Percentiles rank a stretch among this genome's conserved stretches.
These are phyloP conservation scores for Coemansia javaensis DNA, from an alignment of 192 early-diverging fungal genomes.

Conservation along the genomic window DNA sequence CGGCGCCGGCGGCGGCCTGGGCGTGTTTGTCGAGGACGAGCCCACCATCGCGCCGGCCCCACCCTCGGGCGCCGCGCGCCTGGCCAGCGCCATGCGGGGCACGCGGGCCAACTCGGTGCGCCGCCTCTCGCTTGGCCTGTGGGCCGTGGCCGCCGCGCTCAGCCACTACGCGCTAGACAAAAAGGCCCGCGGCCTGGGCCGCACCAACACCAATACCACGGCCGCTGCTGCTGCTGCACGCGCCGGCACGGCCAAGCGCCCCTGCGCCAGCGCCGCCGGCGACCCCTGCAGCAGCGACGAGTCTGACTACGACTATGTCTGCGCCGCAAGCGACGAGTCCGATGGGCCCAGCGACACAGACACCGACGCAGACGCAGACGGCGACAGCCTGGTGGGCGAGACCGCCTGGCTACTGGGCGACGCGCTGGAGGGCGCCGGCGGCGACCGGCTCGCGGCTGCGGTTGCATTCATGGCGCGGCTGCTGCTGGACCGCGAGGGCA, in stretches of 20 bases:
- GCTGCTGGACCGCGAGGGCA: conserved; percentile 2
- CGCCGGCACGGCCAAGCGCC: not conserved
- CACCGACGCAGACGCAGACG: conserved; percentile 16
- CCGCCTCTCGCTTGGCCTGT: conserved; percentile 26
- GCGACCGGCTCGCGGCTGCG: conserved; percentile 23
- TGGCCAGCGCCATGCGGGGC: conserved; percentile 15
- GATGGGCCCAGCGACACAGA: conserved; percentile 7
- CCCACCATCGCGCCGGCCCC: not conserved
- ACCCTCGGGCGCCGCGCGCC: conserved; percentile 6
- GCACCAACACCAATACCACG: no score
- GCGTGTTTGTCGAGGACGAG: conserved; percentile 39
- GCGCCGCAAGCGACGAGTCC: conserved; percentile 7
- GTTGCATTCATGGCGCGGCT: conserved; percentile 38
- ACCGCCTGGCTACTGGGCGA: conserved; percentile 30
- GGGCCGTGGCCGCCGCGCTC: conserved; percentile 31
- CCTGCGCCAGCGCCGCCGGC: no score
- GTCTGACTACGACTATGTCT: conserved; percentile 32
- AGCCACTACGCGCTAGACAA: conserved; percentile 13
- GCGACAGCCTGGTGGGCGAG: conserved; percentile 9
- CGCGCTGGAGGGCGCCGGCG: conserved; percentile 11
- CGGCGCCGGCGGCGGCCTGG: conserved; percentile 5
- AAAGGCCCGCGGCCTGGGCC: conserved; percentile 4
- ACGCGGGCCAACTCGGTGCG: conserved; percentile 27
- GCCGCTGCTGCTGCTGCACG: not conserved
- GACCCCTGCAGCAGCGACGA: no score